Percentiles rank a stretch among this genome's conserved stretches.
Evolutionary conservation across 1,139 yeast genomes (phyloP).

Genomic region (Geotrichum aggregatum): DNA sequence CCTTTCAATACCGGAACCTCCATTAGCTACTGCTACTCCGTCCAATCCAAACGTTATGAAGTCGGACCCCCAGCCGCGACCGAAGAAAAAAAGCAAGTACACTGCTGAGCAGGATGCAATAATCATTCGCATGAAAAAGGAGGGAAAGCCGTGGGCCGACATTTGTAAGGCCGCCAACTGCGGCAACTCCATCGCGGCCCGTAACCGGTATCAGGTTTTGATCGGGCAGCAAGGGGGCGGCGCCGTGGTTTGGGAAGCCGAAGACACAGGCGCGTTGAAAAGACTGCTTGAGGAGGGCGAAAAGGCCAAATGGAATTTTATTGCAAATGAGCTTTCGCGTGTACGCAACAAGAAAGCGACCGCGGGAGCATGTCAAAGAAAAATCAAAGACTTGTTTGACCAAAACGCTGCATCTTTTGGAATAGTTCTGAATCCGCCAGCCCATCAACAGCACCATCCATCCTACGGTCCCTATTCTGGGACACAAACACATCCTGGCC

Average conservation of each 20-base stretch:
- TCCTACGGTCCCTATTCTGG: background rate
- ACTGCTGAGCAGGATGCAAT: conserved; percentile 63
- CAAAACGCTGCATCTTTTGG: conserved; percentile 57
- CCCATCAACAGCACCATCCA: background rate
- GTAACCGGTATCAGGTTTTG: conserved; percentile 74
- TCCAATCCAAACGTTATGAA: conserved; percentile 38
- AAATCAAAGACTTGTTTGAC: conserved; percentile 53
- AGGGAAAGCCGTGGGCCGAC: conserved; percentile 69
- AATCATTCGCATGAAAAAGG: conserved; percentile 59
- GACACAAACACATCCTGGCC: background rate
- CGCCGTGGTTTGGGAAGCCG: conserved; percentile 58
- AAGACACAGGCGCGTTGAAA: conserved; percentile 53
- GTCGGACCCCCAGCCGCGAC: conserved; percentile 46
- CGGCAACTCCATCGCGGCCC: conserved; percentile 66
- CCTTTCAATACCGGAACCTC: conserved; percentile 36
- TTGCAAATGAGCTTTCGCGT: conserved; percentile 58
- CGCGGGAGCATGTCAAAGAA: conserved; percentile 54
- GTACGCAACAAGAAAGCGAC: conserved; percentile 55
- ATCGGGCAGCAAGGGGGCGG: conserved; percentile 84
- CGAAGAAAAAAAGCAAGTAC: conserved; percentile 62
- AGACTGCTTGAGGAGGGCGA: conserved; percentile 63
- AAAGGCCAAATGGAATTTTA: conserved; percentile 63
- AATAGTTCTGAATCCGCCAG: conserved; percentile 8
- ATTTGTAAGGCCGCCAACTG: conserved; percentile 65
- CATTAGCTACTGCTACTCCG: conserved; percentile 35